A percentile compares a stretch with the other conserved stretches of the same genome.
phyloP scores from a whole-genome alignment of 371 early-diverging fungal genomes.

The Mucor circinelloides region DNA sequence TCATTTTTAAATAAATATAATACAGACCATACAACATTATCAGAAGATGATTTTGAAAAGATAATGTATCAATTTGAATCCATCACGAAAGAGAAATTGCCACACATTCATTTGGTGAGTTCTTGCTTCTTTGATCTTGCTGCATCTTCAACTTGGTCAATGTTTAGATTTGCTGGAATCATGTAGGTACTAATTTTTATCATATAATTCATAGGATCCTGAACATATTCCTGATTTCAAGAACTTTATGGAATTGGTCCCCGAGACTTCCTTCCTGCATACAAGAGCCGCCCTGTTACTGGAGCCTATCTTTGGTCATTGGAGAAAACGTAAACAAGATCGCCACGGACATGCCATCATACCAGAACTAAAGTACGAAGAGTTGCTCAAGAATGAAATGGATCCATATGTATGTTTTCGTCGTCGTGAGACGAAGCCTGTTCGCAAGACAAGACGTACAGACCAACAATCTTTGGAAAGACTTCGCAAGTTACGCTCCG shows the following conservation, averaged over 20 bases:
- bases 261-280: slow-evolving; percentile 13
- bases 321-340: slow-evolving; percentile 48
- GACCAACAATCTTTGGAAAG: slow-evolving; percentile 87
- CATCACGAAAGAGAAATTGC: slow-evolving; percentile 53
- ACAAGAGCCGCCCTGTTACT: not conserved
- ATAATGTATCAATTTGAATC: slow-evolving; percentile 81
- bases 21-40: slow-evolving; percentile 38
- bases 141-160: not conserved
- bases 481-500: slow-evolving; percentile 77
- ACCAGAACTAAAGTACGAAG: slow-evolving; percentile 67
- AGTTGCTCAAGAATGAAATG: slow-evolving; percentile 62
- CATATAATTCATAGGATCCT: slow-evolving; percentile 20
- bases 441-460: slow-evolving; percentile 89
- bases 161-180: not conserved
- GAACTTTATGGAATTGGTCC: slow-evolving; percentile 17
- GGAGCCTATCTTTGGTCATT: slow-evolving; percentile 40
- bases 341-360: slow-evolving; percentile 61
- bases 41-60: slow-evolving; percentile 78
- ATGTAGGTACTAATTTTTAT: not conserved
- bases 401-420: slow-evolving; percentile 98
- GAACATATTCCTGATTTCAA: slow-evolving; percentile 17
- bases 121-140: not conserved
- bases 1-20: slow-evolving; percentile 69
- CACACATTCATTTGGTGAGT: slow-evolving; percentile 59
- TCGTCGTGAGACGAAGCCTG: slow-evolving; percentile 84